A percentile compares a stretch with the other conserved stretches of the same genome.
phyloP scores from a whole-genome alignment of 169 alveolate species.

The Plasmodium falciparum region DNA sequence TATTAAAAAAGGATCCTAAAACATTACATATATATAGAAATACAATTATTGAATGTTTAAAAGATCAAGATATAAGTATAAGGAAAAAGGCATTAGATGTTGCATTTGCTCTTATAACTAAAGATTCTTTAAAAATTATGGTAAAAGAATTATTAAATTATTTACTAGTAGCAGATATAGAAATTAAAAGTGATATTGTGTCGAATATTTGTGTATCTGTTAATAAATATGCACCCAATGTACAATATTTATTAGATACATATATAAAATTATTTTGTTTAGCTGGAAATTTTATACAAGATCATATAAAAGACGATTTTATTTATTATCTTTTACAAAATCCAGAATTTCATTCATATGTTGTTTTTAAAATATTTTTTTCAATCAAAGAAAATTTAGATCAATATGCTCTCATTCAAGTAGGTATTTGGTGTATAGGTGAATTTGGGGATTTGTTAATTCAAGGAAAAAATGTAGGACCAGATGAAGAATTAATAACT shows the following conservation, averaged over 20 bases:
- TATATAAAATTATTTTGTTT: conserved; percentile 92
- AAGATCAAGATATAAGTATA: conserved; percentile 97
- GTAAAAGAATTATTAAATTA: conserved; percentile 94
- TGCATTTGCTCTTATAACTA: conserved; percentile 93
- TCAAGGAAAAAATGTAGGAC: conserved; percentile 72
- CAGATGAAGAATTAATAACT: conserved; percentile 67
- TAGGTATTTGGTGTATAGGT: conserved; percentile 93
- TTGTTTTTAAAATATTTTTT: conserved; percentile 88
- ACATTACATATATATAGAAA: conserved; percentile 82
- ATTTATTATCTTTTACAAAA: conserved; percentile 85
- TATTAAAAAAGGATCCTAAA: conserved; percentile 91
- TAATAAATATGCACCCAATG: conserved; percentile 87
- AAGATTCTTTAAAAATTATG: conserved; percentile 92
- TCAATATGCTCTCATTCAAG: conserved; percentile 92
- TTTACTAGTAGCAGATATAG: conserved; percentile 92
- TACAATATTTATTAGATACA: conserved; percentile 92
- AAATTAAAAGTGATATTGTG: conserved; percentile 92
- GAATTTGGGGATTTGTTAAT: conserved; percentile 86
- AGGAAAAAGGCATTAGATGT: conserved; percentile 97
- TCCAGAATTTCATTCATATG: conserved; percentile 86
- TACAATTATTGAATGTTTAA: conserved; percentile 89
- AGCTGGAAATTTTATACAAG: conserved; percentile 91
- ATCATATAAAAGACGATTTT: conserved; percentile 85
- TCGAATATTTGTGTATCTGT: conserved; percentile 90
- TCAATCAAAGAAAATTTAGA: conserved; percentile 88